Base-by-base conservation (phyloP, 164 flowering plant genomes). In the Chimonanthus praecox region DNA sequence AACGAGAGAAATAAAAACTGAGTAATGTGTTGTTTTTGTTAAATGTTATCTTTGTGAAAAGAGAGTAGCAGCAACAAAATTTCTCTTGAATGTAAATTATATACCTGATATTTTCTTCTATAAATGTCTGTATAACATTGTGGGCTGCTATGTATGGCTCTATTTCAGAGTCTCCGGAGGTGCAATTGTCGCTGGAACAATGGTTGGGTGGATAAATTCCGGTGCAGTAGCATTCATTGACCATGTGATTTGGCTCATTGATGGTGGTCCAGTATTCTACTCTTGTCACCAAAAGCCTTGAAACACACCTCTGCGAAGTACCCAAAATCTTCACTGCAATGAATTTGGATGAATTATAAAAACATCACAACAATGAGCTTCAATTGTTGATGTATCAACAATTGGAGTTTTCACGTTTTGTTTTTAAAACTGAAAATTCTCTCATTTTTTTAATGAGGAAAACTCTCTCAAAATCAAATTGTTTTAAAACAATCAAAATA, bases 141-240 rank as follows among this genome's bases (percentile, higher is more conserved):
- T 71, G 73, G 3, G 65, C 64, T 60, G 73, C 73, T 7, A 71
- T 71, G 20, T 60, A 71, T 71, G 73, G 73, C 43, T 71, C 73
- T 2, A 58, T 58, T 0, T 20, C 43, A 7, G 73, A 71, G 66
- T 71, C 73, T 3, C 73, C 73, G 3, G 49, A 5, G 1, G 65
- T 58, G 49, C 73, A 71, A 20, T 71, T 71, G 5, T 33, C 67
- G 18, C 13, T 7, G 51, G 73, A 71, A 20, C 73, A 71, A 71
- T 47, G 73, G 66, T 15, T 10, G 6, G 73, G 73, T 9, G 73
- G 73, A 50, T 44, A 71, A 13, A 1, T 7, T 7, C 73, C 73
- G 2, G 65, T 58, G 44, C 15, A 21, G 73, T 71, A 71, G 58
- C 15, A 21, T 44, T 60, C 4, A 15, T 46, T 54, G 13, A 71